Percentiles rank a stretch among this genome's conserved stretches.
Conservation (phyloP, 179 eudicot species). For the Drosera spatulata region DNA sequence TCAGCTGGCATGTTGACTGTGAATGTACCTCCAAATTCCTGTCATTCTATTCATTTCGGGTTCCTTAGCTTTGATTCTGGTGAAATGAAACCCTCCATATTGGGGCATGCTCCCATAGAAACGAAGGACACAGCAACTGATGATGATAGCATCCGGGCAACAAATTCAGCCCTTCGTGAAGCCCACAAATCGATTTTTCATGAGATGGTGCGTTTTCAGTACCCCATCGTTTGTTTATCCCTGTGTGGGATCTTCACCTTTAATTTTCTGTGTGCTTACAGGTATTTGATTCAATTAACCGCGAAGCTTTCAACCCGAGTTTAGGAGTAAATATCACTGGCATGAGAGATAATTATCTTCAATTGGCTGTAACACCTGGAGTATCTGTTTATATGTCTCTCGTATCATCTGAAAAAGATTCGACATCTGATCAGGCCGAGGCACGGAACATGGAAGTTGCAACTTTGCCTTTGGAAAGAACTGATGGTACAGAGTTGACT, state of each 20-base stretch:
- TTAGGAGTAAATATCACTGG: slow-evolving; percentile 71
- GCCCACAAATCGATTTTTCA: slow-evolving; percentile 74
- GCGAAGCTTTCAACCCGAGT: slow-evolving; percentile 68
- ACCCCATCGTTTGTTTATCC: neutral
- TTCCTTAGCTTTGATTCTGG: slow-evolving; percentile 35
- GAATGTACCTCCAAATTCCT: slow-evolving; percentile 58
- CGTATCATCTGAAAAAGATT: slow-evolving; percentile 41
- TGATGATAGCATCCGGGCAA: slow-evolving; percentile 56
- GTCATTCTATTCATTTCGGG: slow-evolving; percentile 60
- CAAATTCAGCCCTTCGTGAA: slow-evolving; percentile 55
- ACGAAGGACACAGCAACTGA: slow-evolving; percentile 36
- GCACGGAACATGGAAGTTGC: slow-evolving; percentile 25
- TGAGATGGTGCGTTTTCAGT: slow-evolving; percentile 48
- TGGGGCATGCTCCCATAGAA: slow-evolving; percentile 29
- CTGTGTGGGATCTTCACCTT: slow-evolving; percentile 1
- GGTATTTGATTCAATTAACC: slow-evolving; percentile 83
- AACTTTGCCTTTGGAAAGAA: slow-evolving; percentile 21
- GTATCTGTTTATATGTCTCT: slow-evolving; percentile 66
- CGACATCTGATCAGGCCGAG: slow-evolving; percentile 18
- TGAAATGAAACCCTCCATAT: slow-evolving; percentile 11
- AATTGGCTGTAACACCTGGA: slow-evolving; percentile 64
- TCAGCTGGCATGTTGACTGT: slow-evolving; percentile 85
- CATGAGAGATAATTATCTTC: slow-evolving; percentile 65
- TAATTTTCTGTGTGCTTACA: slow-evolving; percentile 15
- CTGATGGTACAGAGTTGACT: slow-evolving; percentile 23